Conservation (phyloP, 2,329 filamentous ascomycete species). For the Aureobasidium lini region DNA sequence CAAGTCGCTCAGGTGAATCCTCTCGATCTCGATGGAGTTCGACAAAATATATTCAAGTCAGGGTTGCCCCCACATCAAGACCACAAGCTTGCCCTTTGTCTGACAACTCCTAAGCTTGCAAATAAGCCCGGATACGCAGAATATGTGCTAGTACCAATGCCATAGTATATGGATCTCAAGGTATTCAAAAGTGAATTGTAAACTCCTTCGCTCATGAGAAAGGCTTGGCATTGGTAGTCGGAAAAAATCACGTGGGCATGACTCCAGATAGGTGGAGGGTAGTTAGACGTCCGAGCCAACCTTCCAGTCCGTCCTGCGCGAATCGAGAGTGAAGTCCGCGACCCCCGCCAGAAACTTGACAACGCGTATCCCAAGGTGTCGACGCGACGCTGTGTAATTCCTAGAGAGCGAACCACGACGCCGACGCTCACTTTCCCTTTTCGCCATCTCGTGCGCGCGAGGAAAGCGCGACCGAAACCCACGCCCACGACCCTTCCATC, state of each 20-base stretch:
- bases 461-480: slow-evolving; percentile 7
- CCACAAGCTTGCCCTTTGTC: background rate
- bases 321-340: too few species aligned
- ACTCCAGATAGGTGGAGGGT: too few species aligned
- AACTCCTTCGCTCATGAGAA: too few species aligned
- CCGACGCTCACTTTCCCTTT: slow-evolving; percentile 7
- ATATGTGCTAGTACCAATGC: too few species aligned
- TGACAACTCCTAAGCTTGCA: background rate
- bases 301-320: too few species aligned
- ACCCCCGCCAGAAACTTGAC: slow-evolving; percentile 2
- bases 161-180: too few species aligned
- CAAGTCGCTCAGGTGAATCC: too few species aligned
- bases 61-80: background rate
- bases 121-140: background rate
- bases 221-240: too few species aligned
- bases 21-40: too few species aligned
- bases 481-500: background rate
- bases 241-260: too few species aligned
- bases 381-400: slow-evolving; percentile 7
- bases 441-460: background rate
- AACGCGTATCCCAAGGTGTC: slow-evolving; percentile 2
- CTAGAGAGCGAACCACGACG: background rate
- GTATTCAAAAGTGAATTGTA: too few species aligned
- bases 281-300: too few species aligned
- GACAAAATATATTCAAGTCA: background rate